phyloP scores from a whole-genome alignment of 1,139 yeast species.

The Geotrichum klebahnii region DNA sequence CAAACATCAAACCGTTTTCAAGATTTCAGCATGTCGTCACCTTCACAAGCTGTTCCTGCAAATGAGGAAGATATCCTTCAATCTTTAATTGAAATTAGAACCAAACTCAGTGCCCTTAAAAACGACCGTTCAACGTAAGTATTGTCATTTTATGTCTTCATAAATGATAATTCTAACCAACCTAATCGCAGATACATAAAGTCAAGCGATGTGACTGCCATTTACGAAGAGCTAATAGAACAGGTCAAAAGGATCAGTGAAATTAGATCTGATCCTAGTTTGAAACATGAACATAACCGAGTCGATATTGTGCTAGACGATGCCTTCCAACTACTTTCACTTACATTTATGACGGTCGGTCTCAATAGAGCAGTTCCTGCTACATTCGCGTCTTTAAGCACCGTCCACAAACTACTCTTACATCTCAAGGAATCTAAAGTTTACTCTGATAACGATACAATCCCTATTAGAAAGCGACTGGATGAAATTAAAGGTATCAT shows the following conservation, averaged over 20 bases:
- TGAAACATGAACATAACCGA: constrained; percentile 27
- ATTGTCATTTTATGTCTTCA: neutral
- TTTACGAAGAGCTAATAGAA: constrained; percentile 42
- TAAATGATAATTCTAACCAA: neutral
- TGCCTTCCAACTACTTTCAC: constrained; percentile 75
- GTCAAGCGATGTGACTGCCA: constrained; percentile 48
- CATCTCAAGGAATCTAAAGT: constrained; percentile 78
- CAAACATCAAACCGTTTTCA: too few relatives aligned
- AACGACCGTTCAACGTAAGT: constrained; percentile 46
- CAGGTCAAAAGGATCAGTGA: constrained; percentile 35
- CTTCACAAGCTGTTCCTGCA: constrained; percentile 31
- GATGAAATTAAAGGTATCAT: constrained; percentile 63
- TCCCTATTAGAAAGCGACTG: constrained; percentile 68
- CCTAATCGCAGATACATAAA: constrained; percentile 41
- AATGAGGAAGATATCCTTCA: constrained; percentile 47
- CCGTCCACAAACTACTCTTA: constrained; percentile 74
- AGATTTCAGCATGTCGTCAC: too few relatives aligned
- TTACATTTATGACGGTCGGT: constrained; percentile 88
- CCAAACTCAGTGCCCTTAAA: constrained; percentile 46
- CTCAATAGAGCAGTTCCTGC: constrained; percentile 87
- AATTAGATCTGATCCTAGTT: constrained; percentile 32
- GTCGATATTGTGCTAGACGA: constrained; percentile 78
- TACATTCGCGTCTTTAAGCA: constrained; percentile 78
- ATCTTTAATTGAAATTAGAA: constrained; percentile 42
- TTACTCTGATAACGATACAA: constrained; percentile 75